Base-by-base conservation (phyloP, 2,329 filamentous ascomycete species). In the Exserohilum rostratum region DNA sequence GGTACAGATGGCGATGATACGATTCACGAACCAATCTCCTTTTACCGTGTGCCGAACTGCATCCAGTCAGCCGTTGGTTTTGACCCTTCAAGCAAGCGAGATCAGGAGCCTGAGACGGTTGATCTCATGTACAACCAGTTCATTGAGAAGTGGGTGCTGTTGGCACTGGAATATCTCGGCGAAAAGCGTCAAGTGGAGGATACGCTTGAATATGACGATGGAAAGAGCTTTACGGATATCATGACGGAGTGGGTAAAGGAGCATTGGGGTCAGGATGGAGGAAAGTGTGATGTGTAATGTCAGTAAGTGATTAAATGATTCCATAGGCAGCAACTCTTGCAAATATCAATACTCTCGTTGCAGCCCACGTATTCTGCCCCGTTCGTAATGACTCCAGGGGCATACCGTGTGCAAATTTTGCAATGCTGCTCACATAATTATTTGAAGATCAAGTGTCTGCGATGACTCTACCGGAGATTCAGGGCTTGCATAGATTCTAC, bases 81-180 rank as follows among this genome's bases (percentile, higher is more conserved):
- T 65, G 57, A 10, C 11, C 37, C 7, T 62, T 33, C 29, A n/a
- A 44, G 22, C 7, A 22, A 61, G 1, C 60, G 71, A 6, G 77
- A 72, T 0, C 69, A 67, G 10, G 79, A 84, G 13, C 90, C 91
- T 0, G 85, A 89, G 47, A 87, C 77, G 0, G 91, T 99, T 0
- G 93, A 98, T 72, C 73, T 99, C 6, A 87, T 97, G 12, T 99
- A 96, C 70, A 85, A 96, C 53, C 92, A 96, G 71, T 99, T 97
- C 73, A 87, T 98, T 31, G 84, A 95, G 75, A 87, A 87, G 9
- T 96, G 90, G 84, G 79, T 98, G 34, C 75, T 96, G 15, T 77
- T 89, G 10, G 92, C 91, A 2, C 78, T 96, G 57, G 86, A 87
- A 55, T 86, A 83, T 62, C 71, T 84, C 9, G 83, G 83, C 2